Evolutionary conservation across 352 stramenopile genomes (phyloP), one percentile per base, ranked within the genome.

Genomic region (Peronospora destructor): DNA sequence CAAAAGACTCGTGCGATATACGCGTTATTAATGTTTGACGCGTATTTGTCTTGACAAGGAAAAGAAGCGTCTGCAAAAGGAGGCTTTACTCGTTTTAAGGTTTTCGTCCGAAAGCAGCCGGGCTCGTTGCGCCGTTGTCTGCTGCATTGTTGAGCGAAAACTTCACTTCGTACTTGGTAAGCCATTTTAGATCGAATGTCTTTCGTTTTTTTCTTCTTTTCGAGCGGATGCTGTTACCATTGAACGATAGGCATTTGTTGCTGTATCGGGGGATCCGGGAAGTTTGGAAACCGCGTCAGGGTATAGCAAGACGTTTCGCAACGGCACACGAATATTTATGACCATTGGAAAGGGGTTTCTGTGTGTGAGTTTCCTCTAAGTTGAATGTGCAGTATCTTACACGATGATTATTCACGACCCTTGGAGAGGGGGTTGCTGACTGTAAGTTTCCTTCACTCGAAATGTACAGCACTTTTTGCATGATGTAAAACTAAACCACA

Each of bases 401-500:
- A 6, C 23, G 23, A 32, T 12, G 10, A 32, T 12, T 32, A 32
- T 32, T 32, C 6, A 9, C 7, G 28, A 9, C 28, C 28, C 10
- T 32, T 32, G 28, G 28, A 32, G 0, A 12, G 28, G 28, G 28
- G 28, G 1, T 32, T 32, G 11, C 28, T 12, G 7, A 3, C 10
- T 32, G 28, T 32, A 32, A 12, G 28, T 32, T 32, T 32, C 28
- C 6, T 32, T 26, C 23, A 26, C 2, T 26, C 23, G 23, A 6
- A 26, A 26, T 26, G 23, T 6, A 26, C 23, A 26, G 23, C 23
- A 26, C 23, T 26, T 26, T 26, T 6, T 32, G 28, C 10, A 32
- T 12, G 28, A 32, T 12, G 28, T 32, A 42, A 41, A 51, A 56
- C 17, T 21, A 10, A 13, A 28, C 41, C 34, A 12, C 42, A 40